Base-by-base conservation (phyloP, 2,329 filamentous ascomycete genomes). In the Xylariomycetidae sp. region DNA sequence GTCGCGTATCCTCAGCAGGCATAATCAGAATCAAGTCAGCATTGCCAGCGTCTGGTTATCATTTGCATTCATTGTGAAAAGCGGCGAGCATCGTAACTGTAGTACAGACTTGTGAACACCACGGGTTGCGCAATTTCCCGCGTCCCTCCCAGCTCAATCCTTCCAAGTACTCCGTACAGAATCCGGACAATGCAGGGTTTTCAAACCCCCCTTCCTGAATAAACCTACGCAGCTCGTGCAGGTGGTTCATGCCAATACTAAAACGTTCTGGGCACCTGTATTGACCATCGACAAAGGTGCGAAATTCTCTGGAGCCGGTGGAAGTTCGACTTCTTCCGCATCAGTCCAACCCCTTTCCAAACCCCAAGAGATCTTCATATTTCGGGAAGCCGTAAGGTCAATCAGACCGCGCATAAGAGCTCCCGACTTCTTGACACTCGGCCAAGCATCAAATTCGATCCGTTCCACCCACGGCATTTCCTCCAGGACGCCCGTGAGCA, bases 401-500 rank as follows among this genome's bases (percentile, higher is more conserved):
- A 82, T 54, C 14, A 89, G 59, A 3, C 67, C 74, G 8, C 61
- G 58, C 65, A 88, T 74, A 59, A 89, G 74, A 19, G 70, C 73
- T 10, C 79, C 76, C 1, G 67, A 68, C 52, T 78, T 80, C 54
- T 73, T 74, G 4, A 89, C 79, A 33, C 74, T 73, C 0, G 71
- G 60, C 52, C 72, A 85, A 0, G 72, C 83, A 56, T 89, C 84
- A 40, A 89, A 83, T 48, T 85, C 72, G 14, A 88, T 65, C 2
- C 64, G 61, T 7, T 67, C 52, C 2, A 85, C 54, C 23, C 63
- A 67, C 0, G 79, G 75, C 37, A 83, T 57, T 34, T 68, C 67
- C 2, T 64, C 59, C 2, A 87, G 50, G 3, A 87, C 67, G 6
- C 62, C 65, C 4, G 60, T 57, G 6, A 88, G 52, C 18, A 88